A percentile compares a stretch with the other conserved stretches of the same genome.
These are phyloP conservation scores for Candida incommunis DNA, from an alignment of 805 yeast species.

Conservation along the genomic window DNA sequence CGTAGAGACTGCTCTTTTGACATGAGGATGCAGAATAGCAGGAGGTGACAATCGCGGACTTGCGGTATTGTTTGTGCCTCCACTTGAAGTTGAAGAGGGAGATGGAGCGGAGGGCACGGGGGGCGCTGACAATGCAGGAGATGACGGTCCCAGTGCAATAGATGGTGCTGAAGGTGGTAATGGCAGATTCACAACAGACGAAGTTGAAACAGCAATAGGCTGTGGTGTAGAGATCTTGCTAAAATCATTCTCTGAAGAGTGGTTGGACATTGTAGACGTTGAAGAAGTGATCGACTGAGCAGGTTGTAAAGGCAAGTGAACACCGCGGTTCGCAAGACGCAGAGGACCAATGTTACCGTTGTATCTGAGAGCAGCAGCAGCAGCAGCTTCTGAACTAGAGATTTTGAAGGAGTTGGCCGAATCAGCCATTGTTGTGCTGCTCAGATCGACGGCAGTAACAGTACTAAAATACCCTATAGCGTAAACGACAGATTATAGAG, in stretches of 20 bases:
- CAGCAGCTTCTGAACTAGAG: neutral
- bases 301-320: neutral
- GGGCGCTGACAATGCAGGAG: neutral
- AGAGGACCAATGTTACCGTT: neutral
- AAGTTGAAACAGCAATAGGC: neutral
- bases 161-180: neutral
- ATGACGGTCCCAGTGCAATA: neutral
- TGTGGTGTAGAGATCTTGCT: neutral
- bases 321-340: neutral
- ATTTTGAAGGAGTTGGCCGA: too few species aligned
- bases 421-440: too few species aligned
- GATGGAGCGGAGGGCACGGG: slow-evolving; percentile 1
- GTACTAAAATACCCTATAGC: too few species aligned
- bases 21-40: neutral
- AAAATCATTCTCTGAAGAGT: neutral
- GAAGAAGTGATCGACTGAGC: neutral
- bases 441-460: too few species aligned
- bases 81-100: neutral
- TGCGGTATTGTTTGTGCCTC: too few species aligned
- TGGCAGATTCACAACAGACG: neutral
- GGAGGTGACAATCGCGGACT: neutral
- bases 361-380: neutral
- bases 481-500: too few species aligned
- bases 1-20: neutral
- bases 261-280: neutral